A percentile compares a stretch with the other conserved stretches of the same genome.
phyloP scores from a whole-genome alignment of 257 asterid species.

The Leptodermis oblonga region DNA sequence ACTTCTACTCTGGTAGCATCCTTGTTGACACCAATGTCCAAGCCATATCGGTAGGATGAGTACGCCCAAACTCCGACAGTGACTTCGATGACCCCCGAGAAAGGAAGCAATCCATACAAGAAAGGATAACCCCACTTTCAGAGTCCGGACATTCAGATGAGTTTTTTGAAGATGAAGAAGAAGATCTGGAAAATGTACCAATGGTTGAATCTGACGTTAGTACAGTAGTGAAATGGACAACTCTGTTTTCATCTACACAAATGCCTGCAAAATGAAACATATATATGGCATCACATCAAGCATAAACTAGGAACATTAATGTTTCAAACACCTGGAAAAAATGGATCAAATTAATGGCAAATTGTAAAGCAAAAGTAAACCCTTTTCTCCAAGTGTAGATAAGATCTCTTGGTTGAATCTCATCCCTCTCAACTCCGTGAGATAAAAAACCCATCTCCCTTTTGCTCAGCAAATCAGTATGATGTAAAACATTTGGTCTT shows the following conservation, averaged over 20 bases:
- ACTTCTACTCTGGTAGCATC: too few species aligned
- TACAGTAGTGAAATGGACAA: conserved; percentile 37
- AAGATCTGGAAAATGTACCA: too few species aligned
- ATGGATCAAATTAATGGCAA: too few species aligned
- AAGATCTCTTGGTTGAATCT: conserved; percentile 27
- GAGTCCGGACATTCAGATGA: neutral
- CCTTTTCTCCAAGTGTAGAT: conserved; percentile 29
- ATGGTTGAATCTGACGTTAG: too few species aligned
- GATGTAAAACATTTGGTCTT: too few species aligned
- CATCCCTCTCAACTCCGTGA: conserved; percentile 20
- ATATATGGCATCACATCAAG: too few species aligned
- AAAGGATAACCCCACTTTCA: conserved; percentile 25
- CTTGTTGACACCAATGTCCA: too few species aligned
- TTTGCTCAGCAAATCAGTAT: too few species aligned
- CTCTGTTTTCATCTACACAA: conserved; percentile 28
- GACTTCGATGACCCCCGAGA: conserved; percentile 22
- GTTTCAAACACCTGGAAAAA: too few species aligned
- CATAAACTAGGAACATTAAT: too few species aligned
- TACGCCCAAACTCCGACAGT: conserved; percentile 24
- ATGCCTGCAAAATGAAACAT: conserved; percentile 29
- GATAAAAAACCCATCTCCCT: conserved; percentile 21
- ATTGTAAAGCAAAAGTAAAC: too few species aligned
- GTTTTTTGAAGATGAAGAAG: neutral
- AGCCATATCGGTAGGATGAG: too few species aligned
- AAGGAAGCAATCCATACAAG: conserved; percentile 39